These are phyloP conservation scores for Populus hybrid DNA, from an alignment of 441 rosid species.

Conservation along the genomic window DNA sequence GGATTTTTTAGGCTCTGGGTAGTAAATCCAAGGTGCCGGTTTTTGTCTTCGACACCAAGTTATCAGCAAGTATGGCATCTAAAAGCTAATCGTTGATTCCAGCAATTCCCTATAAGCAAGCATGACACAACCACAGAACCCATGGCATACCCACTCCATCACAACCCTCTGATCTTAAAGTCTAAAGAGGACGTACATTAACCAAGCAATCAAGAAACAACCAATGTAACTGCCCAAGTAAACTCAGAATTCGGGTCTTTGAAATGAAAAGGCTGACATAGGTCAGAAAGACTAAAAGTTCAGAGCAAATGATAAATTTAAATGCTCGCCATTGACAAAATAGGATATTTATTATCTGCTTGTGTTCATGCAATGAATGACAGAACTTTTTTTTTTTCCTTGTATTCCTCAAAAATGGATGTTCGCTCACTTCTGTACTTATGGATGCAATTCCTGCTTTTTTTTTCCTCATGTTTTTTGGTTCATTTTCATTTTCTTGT, in stretches of 20 bases:
- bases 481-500: conserved; percentile 1
- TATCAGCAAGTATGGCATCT: background rate
- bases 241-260: background rate
- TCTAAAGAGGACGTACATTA: background rate
- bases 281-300: background rate
- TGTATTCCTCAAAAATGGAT: conserved; percentile 38
- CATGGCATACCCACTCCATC: background rate
- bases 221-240: background rate
- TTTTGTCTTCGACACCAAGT: background rate
- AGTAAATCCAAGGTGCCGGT: background rate
- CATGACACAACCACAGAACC: background rate
- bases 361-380: conserved; percentile 18
- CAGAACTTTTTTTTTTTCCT: conserved; percentile 1
- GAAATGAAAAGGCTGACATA: background rate
- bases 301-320: background rate
- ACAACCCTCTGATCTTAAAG: background rate
- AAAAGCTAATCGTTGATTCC: background rate
- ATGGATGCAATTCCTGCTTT: background rate
- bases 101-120: background rate
- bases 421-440: conserved; percentile 13
- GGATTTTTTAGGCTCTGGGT: background rate
- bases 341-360: conserved; percentile 1
- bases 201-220: background rate
- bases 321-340: background rate
- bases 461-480: background rate